Percentiles rank a stretch among this genome's conserved stretches.
Conservation (phyloP, 495 filamentous ascomycete species). For the Cairneyella variabilis region DNA sequence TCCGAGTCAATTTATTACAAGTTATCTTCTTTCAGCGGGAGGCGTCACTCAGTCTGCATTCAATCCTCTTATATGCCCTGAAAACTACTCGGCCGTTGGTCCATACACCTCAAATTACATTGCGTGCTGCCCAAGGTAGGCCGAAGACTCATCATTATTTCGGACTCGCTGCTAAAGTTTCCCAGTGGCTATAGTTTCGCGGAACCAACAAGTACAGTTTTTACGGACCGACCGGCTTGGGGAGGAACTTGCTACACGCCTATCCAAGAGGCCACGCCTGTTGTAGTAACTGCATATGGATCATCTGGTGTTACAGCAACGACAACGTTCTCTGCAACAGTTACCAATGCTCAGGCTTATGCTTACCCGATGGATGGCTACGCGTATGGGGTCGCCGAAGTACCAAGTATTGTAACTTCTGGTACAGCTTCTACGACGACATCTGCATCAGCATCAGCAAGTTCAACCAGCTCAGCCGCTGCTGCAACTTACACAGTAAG, state of each 20-base stretch:
- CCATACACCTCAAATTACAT: conserved; percentile 20
- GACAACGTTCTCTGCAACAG: conserved; percentile 12
- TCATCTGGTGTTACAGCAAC: conserved; percentile 9
- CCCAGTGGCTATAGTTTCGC: conserved; percentile 13
- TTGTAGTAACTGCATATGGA: conserved; percentile 16
- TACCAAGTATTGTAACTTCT: conserved; percentile 1
- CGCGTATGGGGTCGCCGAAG: conserved; percentile 11
- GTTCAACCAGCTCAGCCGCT: neutral
- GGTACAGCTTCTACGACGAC: neutral
- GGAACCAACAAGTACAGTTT: conserved; percentile 6
- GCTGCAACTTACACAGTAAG: conserved; percentile 3
- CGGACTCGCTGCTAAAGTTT: neutral
- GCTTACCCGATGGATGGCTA: conserved; percentile 25
- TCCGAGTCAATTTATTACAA: conserved; percentile 25
- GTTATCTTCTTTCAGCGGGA: conserved; percentile 10
- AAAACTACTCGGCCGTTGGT: conserved; percentile 15
- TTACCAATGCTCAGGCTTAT: conserved; percentile 16
- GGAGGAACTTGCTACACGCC: conserved; percentile 25
- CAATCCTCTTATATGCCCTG: conserved; percentile 24
- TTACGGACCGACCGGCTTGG: conserved; percentile 21
- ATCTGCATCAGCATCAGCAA: neutral
- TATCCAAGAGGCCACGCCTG: neutral
- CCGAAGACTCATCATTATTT: neutral
- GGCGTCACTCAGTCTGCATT: conserved; percentile 19
- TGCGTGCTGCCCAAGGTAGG: conserved; percentile 27